Base-by-base conservation (phyloP, 805 yeast genomes). In the Blastobotrys terrestris region DNA sequence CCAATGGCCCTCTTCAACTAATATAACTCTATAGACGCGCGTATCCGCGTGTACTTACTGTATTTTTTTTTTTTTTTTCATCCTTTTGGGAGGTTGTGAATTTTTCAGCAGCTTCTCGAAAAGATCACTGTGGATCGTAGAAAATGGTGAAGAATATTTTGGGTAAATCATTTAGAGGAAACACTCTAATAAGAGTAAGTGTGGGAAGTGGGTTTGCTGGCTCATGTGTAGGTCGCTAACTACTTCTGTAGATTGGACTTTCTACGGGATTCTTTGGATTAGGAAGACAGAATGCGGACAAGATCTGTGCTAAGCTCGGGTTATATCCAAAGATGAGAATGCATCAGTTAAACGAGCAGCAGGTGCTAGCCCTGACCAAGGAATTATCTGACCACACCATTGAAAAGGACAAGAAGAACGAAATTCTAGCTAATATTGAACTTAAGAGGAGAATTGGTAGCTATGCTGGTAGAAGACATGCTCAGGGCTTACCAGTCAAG, bases 271-370 rank as follows among this genome's bases (percentile, higher is more conserved):
- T 94, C 58, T 91, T 87, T 66, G 99, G 98, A 31, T 74, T 94
- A 42, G 97, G 98, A n/a, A 69, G 72, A 46, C 68, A 72, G 51
- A 81, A 86, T 7, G 92, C 97, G 1, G 79, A 79, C 57, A 74
- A 76, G 62, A 75, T 94, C 50, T 90, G 97, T 67, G 83, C 97
- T 41, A 88, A 83, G 65, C 80, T 92, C 19, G 97, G 96, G 8
- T 79, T 94, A 55, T 92, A 91, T 65, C 98, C 98, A 46, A 76
- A 79, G 66, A 91, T 92, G 95, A 81, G 96, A 71, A 85, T 91
- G 87, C 94, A 87, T 67, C 96, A 94, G 70, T 78, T 94, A 40
- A 75, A 85, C 26, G 98, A 94, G 70, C 87, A 89, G 22, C 95
- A 90, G 62, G 77, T 90, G 45, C 78, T 92, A 80, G 81, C 86